Conservation (phyloP, 1,284 basidiomycete species). For the Rhizoctonia solani region DNA sequence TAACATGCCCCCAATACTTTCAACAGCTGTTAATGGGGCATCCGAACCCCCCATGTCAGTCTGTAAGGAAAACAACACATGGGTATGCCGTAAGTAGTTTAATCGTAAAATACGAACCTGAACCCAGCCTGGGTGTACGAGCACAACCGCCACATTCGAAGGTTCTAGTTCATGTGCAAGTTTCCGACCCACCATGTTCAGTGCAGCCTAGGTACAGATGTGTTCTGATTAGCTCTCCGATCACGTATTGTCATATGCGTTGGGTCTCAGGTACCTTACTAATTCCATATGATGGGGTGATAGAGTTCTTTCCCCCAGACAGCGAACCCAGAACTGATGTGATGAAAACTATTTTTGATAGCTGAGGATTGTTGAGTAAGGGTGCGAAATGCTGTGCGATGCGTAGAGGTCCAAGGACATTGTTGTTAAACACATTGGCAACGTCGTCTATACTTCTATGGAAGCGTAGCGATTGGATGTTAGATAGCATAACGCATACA, state of each 20-base stretch:
- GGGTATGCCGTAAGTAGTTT: neutral
- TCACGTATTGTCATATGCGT: neutral
- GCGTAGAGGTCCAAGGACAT: slow-evolving; percentile 12
- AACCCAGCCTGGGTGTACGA: slow-evolving; percentile 24
- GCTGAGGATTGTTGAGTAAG: neutral
- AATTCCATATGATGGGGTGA: neutral
- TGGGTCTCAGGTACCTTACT: neutral
- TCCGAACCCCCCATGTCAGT: slow-evolving; percentile 20
- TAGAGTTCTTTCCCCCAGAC: neutral
- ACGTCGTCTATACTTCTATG: slow-evolving; percentile 4
- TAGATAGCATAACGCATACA: neutral
- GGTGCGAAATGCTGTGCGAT: slow-evolving; percentile 10
- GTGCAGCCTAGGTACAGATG: neutral
- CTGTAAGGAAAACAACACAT: neutral
- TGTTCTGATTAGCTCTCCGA: too few species aligned
- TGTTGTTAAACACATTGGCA: neutral
- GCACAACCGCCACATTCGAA: neutral
- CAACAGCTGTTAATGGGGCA: neutral
- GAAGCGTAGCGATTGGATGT: neutral
- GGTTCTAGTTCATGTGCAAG: slow-evolving; percentile 14
- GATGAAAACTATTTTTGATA: neutral
- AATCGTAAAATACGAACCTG: slow-evolving; percentile 2
- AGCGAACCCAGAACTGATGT: slow-evolving; percentile 3
- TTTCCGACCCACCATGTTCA: slow-evolving; percentile 29
- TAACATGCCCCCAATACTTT: slow-evolving; percentile 11